Evolutionary conservation across 495 filamentous ascomycete genomes (phyloP), one percentile per base, ranked within the genome.

Genomic region (Trichocladium antarcticum): DNA sequence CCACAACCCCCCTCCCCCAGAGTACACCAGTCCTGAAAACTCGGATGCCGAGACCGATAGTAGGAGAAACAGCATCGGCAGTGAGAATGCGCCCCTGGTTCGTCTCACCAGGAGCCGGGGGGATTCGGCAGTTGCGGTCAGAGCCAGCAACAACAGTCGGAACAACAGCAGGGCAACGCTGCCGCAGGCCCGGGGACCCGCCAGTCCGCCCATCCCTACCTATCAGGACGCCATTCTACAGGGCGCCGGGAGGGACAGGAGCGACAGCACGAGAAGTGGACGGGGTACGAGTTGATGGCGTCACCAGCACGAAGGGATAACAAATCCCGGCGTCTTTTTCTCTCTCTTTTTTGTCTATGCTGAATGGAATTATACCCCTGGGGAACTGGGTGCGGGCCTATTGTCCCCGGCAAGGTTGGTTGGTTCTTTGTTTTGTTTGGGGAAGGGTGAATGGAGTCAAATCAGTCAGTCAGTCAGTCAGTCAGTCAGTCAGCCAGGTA

Each of bases 11-110:
- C 50, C 84, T 20, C 84, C 84, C 15, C 84, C 84, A 3, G 83
- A 86, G 55, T 89, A 89, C 55, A 79, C 80, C 1, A 87, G 83
- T 57, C 84, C 84, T 1, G 74, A 74, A 20, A 73, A 74, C 17
- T 75, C 74, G 9, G 62, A 71, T 21, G 61, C 61, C 11, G 68
- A 66, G 24, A 42, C 54, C 19, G 35, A 47, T 27, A 79, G 77
- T 60, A 71, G 71, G 27, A 64, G 78, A 46, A 73, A 68, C 45
- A 82, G 79, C 47, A 56, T 57, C 46, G 62, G 72, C 17, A 67
- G 64, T 49, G 72, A 73, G 24, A 56, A 61, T 28, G 58, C 65
- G 36, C 71, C 51, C 31, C 53, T 68, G 15, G 67, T 69, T 39
- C 63, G 58, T 40, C 57, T 68, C 9, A 62, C 42, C 16, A 57